A percentile compares a stretch with the other conserved stretches of the same genome.
phyloP scores from a whole-genome alignment of 345 rosid genomes.

The Gossypium australe region DNA sequence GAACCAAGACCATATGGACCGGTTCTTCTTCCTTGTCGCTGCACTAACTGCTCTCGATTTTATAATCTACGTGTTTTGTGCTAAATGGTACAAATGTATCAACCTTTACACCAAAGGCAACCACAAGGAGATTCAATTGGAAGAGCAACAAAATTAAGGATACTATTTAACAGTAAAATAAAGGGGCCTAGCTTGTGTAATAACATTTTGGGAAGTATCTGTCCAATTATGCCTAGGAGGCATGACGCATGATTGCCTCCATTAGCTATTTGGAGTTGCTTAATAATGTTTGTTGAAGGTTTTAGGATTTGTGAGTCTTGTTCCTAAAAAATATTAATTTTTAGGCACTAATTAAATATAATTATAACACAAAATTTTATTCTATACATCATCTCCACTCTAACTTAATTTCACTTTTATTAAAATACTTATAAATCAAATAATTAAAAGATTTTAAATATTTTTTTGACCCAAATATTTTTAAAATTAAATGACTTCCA shows the following conservation, averaged over 20 bases:
- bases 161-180: not conserved
- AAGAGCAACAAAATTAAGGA: constrained; percentile 12
- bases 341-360: no score
- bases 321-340: no score
- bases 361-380: no score
- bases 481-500: constrained; percentile 16
- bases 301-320: not conserved
- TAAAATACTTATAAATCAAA: no score
- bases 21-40: constrained; percentile 69
- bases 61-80: constrained; percentile 49
- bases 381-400: no score
- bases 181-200: not conserved
- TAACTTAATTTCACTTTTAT: no score
- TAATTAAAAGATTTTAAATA: no score
- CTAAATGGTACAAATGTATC: constrained; percentile 72
- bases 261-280: not conserved
- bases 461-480: no score
- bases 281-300: constrained; percentile 6
- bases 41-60: constrained; percentile 36
- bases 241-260: constrained; percentile 26
- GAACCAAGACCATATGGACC: constrained; percentile 71
- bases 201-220: not conserved
- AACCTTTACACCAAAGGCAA: constrained; percentile 31
- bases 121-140: constrained; percentile 16
- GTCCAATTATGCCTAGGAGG: constrained; percentile 2